phyloP scores from a whole-genome alignment of 1,139 yeast genomes.

The Saccharomyces hybrid region DNA sequence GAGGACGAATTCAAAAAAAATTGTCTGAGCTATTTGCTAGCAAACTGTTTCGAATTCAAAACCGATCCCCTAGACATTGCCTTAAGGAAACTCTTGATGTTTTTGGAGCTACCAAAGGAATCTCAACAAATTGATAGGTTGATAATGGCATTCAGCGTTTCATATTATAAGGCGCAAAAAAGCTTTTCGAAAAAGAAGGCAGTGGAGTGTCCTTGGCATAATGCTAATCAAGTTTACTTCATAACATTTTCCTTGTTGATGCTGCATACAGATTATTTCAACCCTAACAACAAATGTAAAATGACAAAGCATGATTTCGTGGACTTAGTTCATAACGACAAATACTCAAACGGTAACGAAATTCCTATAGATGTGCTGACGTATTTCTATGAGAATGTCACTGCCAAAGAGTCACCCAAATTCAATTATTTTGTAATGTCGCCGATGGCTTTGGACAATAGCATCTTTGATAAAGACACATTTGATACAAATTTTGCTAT shows the following conservation, averaged over 20 bases:
- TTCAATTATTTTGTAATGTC: constrained; percentile 8
- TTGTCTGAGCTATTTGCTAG: constrained; percentile 36
- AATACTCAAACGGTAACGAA: constrained; percentile 33
- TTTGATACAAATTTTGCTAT: constrained; percentile 1
- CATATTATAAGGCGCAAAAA: constrained; percentile 37
- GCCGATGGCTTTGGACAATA: not conserved
- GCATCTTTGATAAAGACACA: not conserved
- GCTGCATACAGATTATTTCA: constrained; percentile 64
- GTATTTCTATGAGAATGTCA: constrained; percentile 59
- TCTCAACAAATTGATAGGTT: constrained; percentile 66
- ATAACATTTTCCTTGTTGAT: constrained; percentile 54
- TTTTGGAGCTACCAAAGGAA: constrained; percentile 54
- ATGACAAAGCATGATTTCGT: constrained; percentile 57
- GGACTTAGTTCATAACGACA: constrained; percentile 34
- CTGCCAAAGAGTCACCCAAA: constrained; percentile 45
- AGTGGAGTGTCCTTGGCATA: constrained; percentile 26
- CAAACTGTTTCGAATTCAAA: constrained; percentile 40
- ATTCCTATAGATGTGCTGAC: constrained; percentile 38
- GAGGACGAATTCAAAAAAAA: constrained; percentile 34
- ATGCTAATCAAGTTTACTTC: constrained; percentile 47
- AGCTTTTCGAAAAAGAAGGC: constrained; percentile 4
- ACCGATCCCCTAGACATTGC: constrained; percentile 57
- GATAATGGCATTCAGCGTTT: constrained; percentile 45
- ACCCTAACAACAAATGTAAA: constrained; percentile 53
- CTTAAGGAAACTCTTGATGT: constrained; percentile 48